These are phyloP conservation scores for Avena eriantha DNA, from an alignment of 176 grass and related monocot species.

Conservation along the genomic window DNA sequence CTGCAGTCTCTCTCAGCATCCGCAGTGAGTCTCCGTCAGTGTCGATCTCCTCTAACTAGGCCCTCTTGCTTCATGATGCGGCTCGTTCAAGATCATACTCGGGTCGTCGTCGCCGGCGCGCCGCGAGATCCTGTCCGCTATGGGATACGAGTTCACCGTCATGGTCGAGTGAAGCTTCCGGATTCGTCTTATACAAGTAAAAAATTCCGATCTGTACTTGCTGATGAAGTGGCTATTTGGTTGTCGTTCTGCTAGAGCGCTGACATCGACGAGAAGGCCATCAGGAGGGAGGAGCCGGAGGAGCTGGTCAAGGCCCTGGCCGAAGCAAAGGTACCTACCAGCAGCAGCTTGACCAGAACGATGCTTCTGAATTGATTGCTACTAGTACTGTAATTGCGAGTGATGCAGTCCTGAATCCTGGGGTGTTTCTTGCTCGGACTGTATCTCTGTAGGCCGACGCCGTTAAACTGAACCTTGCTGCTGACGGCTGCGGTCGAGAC, in stretches of 20 bases:
- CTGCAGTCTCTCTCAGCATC: background rate
- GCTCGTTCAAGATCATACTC: slow-evolving; percentile 59
- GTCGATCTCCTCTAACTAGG: background rate
- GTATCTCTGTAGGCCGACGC: slow-evolving; percentile 57
- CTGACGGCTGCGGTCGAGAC: background rate
- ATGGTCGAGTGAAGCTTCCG: slow-evolving; percentile 44
- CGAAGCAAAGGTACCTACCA: slow-evolving; percentile 64
- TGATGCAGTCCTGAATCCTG: background rate
- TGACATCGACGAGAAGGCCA: slow-evolving; percentile 82
- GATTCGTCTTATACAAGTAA: background rate
- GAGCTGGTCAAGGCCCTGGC: slow-evolving; percentile 77
- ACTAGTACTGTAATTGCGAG: background rate
- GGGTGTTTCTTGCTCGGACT: background rate
- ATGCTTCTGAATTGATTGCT: background rate
- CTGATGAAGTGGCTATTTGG: background rate
- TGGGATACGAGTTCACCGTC: slow-evolving; percentile 74
- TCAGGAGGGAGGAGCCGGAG: slow-evolving; percentile 69
- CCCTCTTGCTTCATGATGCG: background rate
- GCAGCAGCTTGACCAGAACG: background rate
- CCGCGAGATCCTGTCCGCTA: slow-evolving; percentile 66
- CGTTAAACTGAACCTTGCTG: slow-evolving; percentile 50
- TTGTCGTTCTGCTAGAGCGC: slow-evolving; percentile 46
- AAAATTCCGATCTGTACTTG: background rate
- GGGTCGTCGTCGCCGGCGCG: slow-evolving; percentile 79
- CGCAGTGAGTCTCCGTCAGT: background rate